Conservation (phyloP, 2,329 filamentous ascomycete genomes). For the Arachnomyces sp. region DNA sequence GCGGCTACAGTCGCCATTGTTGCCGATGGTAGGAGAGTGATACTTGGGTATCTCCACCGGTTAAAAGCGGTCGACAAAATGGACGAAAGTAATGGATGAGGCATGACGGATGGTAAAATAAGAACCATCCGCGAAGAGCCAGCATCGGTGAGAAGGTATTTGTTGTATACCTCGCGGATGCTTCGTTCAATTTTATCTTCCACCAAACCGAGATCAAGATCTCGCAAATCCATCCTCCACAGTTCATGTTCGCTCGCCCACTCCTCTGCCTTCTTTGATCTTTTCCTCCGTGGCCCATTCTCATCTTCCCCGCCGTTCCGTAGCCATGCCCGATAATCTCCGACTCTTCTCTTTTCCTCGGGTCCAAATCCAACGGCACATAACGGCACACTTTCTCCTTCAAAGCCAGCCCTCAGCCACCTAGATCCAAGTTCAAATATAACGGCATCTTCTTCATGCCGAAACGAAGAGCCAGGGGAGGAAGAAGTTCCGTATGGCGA, state of each 20-base stretch:
- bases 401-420: conserved; percentile 72
- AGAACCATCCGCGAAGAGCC: conserved; percentile 67
- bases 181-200: conserved; percentile 80
- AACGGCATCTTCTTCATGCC: conserved; percentile 73
- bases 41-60: conserved; percentile 67
- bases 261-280: conserved; percentile 22
- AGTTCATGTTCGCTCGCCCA: conserved; percentile 54
- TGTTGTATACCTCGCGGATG: conserved; percentile 72
- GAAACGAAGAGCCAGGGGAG: conserved; percentile 49
- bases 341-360: conserved; percentile 65
- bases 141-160: conserved; percentile 53
- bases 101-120: conserved; percentile 67
- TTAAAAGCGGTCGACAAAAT: conserved; percentile 71
- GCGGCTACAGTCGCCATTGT: conserved; percentile 68
- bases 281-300: conserved; percentile 29
- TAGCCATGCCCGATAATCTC: conserved; percentile 70
- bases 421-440: conserved; percentile 77
- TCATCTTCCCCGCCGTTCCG: conserved; percentile 43
- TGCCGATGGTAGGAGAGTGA: conserved; percentile 72
- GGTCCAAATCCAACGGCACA: conserved; percentile 67
- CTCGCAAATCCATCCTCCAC: conserved; percentile 67
- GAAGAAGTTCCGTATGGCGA: conserved; percentile 47
- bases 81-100: conserved; percentile 67
- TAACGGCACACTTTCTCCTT: conserved; percentile 66
- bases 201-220: conserved; percentile 67